Conservation (phyloP, 495 filamentous ascomycete species). For the Parmelia sp. region DNA sequence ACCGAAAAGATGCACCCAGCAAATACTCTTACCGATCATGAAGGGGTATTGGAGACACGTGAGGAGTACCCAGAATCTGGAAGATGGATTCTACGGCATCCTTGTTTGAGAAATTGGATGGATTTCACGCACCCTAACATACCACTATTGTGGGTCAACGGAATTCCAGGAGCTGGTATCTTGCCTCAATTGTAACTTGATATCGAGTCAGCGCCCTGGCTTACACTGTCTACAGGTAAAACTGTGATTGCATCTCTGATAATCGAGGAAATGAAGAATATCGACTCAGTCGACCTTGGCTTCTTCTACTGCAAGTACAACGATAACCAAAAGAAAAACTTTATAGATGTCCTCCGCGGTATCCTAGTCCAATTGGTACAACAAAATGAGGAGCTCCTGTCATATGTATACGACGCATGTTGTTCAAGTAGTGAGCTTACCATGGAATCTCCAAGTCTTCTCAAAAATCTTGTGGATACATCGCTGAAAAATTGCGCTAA, state of each 20-base stretch:
- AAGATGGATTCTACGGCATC: neutral
- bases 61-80: neutral
- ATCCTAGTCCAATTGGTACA: neutral
- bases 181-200: neutral
- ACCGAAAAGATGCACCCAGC: neutral
- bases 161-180: conserved; percentile 1
- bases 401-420: neutral
- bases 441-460: neutral
- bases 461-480: neutral
- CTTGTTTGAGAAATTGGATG: neutral
- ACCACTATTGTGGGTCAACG: neutral
- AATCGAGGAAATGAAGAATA: neutral
- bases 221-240: neutral
- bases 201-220: neutral
- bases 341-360: neutral
- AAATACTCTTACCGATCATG: neutral
- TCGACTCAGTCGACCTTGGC: neutral
- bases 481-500: neutral
- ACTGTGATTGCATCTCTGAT: neutral
- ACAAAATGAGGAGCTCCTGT: neutral
- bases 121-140: neutral
- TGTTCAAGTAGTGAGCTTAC: neutral
- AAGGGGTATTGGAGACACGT: neutral
- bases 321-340: neutral
- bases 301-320: neutral